A percentile compares a stretch with the other conserved stretches of the same genome.
Conservation (phyloP, 352 stramenopile genomes). For the Phytophthora kernoviae region DNA sequence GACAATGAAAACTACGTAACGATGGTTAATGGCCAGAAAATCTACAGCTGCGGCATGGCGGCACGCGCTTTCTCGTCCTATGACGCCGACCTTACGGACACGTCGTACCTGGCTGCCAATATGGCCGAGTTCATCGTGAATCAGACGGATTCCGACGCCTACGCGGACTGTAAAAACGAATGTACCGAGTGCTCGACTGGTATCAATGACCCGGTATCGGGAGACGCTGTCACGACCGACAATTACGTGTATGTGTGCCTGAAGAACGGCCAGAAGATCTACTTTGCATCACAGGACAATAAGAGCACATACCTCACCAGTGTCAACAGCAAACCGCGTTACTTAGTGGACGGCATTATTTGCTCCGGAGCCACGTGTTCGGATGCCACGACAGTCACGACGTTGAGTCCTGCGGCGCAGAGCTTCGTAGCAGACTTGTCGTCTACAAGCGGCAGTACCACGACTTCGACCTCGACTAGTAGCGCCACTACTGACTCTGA, state of each 20-base stretch:
- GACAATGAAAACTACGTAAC: constrained; percentile 69
- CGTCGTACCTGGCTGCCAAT: constrained; percentile 74
- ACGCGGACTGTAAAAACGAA: constrained; percentile 34
- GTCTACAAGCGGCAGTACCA: constrained; percentile 22
- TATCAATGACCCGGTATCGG: constrained; percentile 69
- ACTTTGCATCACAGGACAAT: constrained; percentile 74
- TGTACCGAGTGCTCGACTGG: constrained; percentile 53
- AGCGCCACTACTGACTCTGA: constrained; percentile 24
- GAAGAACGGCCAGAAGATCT: constrained; percentile 82
- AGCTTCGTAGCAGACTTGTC: constrained; percentile 36
- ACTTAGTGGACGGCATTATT: constrained; percentile 57
- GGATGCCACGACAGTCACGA: constrained; percentile 65
- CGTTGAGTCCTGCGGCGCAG: constrained; percentile 51
- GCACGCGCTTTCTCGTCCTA: constrained; percentile 49
- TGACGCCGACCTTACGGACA: constrained; percentile 66
- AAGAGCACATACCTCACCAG: constrained; percentile 69
- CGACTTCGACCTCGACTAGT: constrained; percentile 16
- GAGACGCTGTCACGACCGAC: constrained; percentile 48
- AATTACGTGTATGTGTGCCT: constrained; percentile 82
- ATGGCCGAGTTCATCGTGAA: constrained; percentile 59
- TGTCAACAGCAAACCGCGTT: constrained; percentile 56
- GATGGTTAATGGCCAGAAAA: constrained; percentile 60
- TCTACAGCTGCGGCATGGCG: constrained; percentile 84
- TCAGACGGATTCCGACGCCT: constrained; percentile 48
- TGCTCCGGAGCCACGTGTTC: constrained; percentile 59